A percentile compares a stretch with the other conserved stretches of the same genome.
Evolutionary conservation across 1,284 basidiomycete species (phyloP).

Genomic region (Mrakiaceae sp.): DNA sequence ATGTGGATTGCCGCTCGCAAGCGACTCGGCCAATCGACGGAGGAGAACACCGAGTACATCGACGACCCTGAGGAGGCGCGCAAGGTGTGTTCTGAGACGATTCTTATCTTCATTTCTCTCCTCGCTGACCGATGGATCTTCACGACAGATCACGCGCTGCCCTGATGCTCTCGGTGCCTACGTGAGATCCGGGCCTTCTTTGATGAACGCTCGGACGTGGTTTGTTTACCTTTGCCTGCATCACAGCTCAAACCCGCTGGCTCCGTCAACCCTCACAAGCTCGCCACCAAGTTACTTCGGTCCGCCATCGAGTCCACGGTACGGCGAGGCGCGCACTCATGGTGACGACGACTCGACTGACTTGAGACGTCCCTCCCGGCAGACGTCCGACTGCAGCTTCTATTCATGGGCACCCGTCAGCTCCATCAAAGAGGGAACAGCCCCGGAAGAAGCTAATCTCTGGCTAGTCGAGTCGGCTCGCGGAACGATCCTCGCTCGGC

Average conservation of each 20-base stretch:
- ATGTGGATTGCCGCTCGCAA: slow-evolving; percentile 20
- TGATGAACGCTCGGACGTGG: too few species aligned
- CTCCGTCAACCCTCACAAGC: slow-evolving; percentile 26
- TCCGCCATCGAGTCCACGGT: slow-evolving; percentile 18
- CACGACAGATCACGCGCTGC: background rate
- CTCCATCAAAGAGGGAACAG: background rate
- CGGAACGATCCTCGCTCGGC: slow-evolving; percentile 21
- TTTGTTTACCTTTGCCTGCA: too few species aligned
- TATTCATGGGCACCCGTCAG: slow-evolving; percentile 24
- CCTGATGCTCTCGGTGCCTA: slow-evolving; percentile 1
- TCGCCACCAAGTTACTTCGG: slow-evolving; percentile 21
- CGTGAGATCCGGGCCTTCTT: too few species aligned
- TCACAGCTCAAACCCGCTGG: background rate
- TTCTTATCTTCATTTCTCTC: background rate
- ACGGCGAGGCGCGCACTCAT: too few species aligned
- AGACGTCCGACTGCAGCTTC: slow-evolving; percentile 16
- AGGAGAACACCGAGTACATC: slow-evolving; percentile 20
- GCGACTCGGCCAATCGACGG: slow-evolving; percentile 16
- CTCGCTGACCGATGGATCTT: background rate
- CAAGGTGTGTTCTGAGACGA: slow-evolving; percentile 16
- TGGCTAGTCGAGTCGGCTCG: background rate
- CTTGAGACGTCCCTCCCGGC: too few species aligned
- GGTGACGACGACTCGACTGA: too few species aligned
- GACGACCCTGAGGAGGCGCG: slow-evolving; percentile 25
- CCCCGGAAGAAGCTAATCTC: background rate